phyloP scores from a whole-genome alignment of 331 rosid species.

The Malus hybrid region DNA sequence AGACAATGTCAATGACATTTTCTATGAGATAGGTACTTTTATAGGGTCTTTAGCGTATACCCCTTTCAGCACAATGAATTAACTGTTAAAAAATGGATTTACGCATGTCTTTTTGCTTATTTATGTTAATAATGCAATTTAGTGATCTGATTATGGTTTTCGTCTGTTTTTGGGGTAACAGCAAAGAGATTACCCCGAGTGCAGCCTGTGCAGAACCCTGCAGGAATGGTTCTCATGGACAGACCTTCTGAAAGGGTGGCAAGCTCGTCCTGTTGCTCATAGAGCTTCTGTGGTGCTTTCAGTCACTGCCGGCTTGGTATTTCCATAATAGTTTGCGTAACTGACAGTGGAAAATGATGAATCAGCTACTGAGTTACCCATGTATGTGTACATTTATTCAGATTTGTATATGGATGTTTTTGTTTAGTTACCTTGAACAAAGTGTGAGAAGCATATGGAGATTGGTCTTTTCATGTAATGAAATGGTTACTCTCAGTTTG shows the following conservation, averaged over 20 bases:
- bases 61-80: background rate
- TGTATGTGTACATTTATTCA: constrained; percentile 24
- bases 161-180: constrained; percentile 4
- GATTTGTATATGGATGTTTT: constrained; percentile 25
- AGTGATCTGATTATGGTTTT: background rate
- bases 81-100: background rate
- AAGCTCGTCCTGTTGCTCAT: constrained; percentile 42
- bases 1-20: constrained; percentile 47
- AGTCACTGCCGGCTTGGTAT: background rate
- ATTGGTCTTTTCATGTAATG: constrained; percentile 9
- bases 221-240: constrained; percentile 52
- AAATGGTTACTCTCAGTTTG: constrained; percentile 8
- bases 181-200: constrained; percentile 54
- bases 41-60: background rate
- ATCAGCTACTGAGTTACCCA: background rate
- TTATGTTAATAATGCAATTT: background rate
- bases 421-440: constrained; percentile 6
- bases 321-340: constrained; percentile 2
- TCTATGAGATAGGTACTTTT: constrained; percentile 48
- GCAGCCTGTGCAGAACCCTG: constrained; percentile 42
- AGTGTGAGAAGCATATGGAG: constrained; percentile 14
- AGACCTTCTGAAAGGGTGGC: constrained; percentile 49
- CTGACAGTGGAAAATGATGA: constrained; percentile 5
- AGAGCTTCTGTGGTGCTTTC: constrained; percentile 1
- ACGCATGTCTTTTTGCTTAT: background rate